Percentiles rank a stretch among this genome's conserved stretches.
Conservation (phyloP, 352 stramenopile genomes). For the Phytophthora fragariae region DNA sequence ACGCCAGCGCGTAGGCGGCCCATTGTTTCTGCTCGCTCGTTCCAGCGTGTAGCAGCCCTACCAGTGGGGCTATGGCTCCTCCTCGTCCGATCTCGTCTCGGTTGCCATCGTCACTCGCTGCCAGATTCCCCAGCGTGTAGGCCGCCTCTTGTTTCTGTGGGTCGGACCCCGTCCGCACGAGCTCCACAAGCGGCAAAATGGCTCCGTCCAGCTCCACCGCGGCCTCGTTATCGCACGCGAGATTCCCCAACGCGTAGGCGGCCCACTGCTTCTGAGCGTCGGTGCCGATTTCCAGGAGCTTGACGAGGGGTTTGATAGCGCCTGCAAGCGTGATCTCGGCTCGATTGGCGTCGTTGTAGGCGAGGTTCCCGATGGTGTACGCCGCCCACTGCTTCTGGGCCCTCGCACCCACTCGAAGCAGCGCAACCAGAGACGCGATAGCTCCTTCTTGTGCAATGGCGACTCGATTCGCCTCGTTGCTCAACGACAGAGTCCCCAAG, state of each 20-base stretch:
- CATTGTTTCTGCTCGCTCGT: conserved; percentile 16
- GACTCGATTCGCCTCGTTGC: conserved; percentile 13
- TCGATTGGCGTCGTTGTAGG: conserved; percentile 29
- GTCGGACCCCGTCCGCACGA: conserved; percentile 23
- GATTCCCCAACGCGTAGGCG: conserved; percentile 27
- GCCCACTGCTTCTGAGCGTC: conserved; percentile 30
- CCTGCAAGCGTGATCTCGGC: conserved; percentile 22
- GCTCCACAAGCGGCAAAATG: conserved; percentile 30
- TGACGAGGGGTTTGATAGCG: conserved; percentile 17
- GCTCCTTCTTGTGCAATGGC: conserved; percentile 10
- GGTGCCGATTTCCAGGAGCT: conserved; percentile 16
- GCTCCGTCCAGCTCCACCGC: conserved; percentile 17
- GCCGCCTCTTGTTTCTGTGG: conserved; percentile 31
- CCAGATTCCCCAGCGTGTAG: conserved; percentile 24
- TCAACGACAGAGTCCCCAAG: conserved; percentile 3
- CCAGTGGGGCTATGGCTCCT: conserved; percentile 27
- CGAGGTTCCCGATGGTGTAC: conserved; percentile 28
- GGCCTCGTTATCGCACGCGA: conserved; percentile 26
- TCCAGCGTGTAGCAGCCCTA: conserved; percentile 8
- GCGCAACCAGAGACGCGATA: not conserved
- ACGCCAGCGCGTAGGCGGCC: conserved; percentile 14
- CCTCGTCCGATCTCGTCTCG: conserved; percentile 23
- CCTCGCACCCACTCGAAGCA: conserved; percentile 14
- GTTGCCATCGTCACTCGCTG: conserved; percentile 10
- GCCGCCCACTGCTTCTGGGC: conserved; percentile 32